Conservation (phyloP, 2,329 filamentous ascomycete species). For the Dothistroma pini region DNA sequence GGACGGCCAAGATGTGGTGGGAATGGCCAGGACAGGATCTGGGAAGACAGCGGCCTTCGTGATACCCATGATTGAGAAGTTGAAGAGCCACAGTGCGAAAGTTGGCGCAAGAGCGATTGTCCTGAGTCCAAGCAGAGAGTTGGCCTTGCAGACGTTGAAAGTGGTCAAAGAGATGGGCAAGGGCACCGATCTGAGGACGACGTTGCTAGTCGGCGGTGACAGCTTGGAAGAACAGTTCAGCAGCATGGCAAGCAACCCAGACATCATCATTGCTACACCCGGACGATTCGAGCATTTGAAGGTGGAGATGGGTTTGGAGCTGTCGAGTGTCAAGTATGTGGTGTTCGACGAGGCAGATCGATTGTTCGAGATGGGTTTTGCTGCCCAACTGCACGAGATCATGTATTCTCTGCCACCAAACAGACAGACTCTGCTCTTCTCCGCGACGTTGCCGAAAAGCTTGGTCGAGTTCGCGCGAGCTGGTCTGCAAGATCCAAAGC, state of each 20-base stretch:
- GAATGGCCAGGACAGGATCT: conserved; percentile 97
- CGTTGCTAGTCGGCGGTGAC: conserved; percentile 89
- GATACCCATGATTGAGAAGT: conserved; percentile 93
- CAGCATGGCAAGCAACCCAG: conserved; percentile 89
- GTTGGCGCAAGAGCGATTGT: conserved; percentile 85
- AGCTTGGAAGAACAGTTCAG: conserved; percentile 93
- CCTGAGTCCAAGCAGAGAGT: conserved; percentile 85
- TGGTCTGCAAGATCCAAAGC: conserved; percentile 83
- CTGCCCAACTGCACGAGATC: conserved; percentile 88
- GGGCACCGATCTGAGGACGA: conserved; percentile 87
- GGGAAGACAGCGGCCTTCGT: conserved; percentile 98
- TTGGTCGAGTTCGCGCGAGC: conserved; percentile 94
- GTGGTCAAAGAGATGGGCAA: conserved; percentile 92
- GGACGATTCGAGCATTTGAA: conserved; percentile 95
- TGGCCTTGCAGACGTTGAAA: conserved; percentile 91
- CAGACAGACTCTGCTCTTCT: conserved; percentile 90
- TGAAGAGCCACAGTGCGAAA: conserved; percentile 81
- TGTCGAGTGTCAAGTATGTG: conserved; percentile 89
- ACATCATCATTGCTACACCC: conserved; percentile 95
- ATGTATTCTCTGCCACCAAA: conserved; percentile 78
- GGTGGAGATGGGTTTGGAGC: conserved; percentile 89
- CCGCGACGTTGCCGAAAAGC: conserved; percentile 88
- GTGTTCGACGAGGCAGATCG: conserved; percentile 98
- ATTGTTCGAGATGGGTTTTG: conserved; percentile 98
- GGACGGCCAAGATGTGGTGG: conserved; percentile 91